These are phyloP conservation scores for Hypoxylon sp. DNA, from an alignment of 2,329 filamentous ascomycete genomes.

Conservation along the genomic window DNA sequence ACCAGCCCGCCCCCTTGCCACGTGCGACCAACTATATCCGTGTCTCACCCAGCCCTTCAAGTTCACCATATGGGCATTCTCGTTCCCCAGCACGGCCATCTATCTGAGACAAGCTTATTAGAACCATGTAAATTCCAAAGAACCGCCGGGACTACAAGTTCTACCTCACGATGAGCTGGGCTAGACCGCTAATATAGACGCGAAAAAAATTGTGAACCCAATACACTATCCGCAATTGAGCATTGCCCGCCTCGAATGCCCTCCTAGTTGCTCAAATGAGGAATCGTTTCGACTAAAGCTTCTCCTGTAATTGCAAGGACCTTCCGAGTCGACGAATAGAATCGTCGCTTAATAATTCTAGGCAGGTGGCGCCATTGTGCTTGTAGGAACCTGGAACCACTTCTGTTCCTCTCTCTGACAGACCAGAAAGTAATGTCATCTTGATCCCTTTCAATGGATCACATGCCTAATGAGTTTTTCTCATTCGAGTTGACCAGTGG, in stretches of 20 bases:
- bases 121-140: constrained; percentile 25
- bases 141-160: neutral
- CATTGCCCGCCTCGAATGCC: neutral
- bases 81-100: constrained; percentile 20
- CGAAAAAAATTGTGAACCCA: neutral
- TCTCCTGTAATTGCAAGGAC: neutral
- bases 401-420: constrained; percentile 7
- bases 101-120: constrained; percentile 27
- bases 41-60: constrained; percentile 42
- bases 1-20: constrained; percentile 23
- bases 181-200: neutral
- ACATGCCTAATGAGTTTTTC: neutral
- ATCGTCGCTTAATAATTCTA: neutral
- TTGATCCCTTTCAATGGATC: neutral
- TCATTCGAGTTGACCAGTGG: neutral
- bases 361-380: constrained; percentile 5
- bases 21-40: constrained; percentile 19
- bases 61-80: constrained; percentile 16
- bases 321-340: neutral
- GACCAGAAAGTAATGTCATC: neutral
- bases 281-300: neutral
- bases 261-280: neutral
- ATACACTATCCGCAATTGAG: neutral
- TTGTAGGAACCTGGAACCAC: neutral
- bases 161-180: neutral